Base-by-base conservation (phyloP, 257 asterid species). In the Solanum sejunctum region DNA sequence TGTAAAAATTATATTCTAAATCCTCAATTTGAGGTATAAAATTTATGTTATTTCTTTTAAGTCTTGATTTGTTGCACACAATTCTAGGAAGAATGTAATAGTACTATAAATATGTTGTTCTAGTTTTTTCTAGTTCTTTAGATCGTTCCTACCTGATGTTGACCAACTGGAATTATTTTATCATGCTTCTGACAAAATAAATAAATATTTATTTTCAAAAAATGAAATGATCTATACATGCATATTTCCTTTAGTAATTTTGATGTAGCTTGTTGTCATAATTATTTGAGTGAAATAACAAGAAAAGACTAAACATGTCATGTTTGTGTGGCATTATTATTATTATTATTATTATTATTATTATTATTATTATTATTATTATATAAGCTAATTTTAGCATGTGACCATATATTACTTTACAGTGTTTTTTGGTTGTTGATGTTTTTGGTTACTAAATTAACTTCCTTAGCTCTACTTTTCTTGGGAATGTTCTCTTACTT, bases 101-200 rank as follows among this genome's bases (percentile, higher is more conserved):
- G 63, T 56, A 56, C 61, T 17, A 56, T 56, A 17, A 7, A 7
- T 10, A 28, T 47, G 39, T 80, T 77, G 47, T 75, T 12, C 61
- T 63, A 21, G 45, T 5, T 41, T 1, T 66, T 61, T 61, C 41
- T 57, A 36, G 43, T 55, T 51, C 56, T 58, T 49, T 21, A 18
- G 63, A 66, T 32, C 67, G 2, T 63, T 39, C 21, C 5, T 58
- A 28, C 58, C 51, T 81, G 57, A 61, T 21, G 49, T 55, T 85
- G 23, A 21, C 55, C 32, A 10, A 36, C 15, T 58, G n/a, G 10
- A 10, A 23, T 72, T 83, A 12, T 71, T 70, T 49, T 54, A 12
- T 66, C 89, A 88, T 85, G 88, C 91, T 69, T 85, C 91, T 86
- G 89, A 88, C 87, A 88, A 61, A 67, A 36, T 36, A 36, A 3